Base-by-base conservation (phyloP, 139 green algal species). In the Chara braunii region DNA sequence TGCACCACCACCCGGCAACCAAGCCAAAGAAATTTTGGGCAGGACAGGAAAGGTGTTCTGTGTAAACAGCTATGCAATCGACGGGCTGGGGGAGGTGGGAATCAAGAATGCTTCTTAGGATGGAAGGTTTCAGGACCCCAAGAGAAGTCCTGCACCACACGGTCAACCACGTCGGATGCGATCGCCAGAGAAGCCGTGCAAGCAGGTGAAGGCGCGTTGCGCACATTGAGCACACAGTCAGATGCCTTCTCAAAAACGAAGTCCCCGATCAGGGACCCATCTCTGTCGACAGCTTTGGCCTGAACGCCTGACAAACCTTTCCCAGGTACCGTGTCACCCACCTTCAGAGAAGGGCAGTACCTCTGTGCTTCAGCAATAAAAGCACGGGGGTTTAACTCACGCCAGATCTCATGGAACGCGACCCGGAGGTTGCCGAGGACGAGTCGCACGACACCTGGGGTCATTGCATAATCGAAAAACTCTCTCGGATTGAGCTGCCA, bases 341-440 rank as follows among this genome's bases (percentile, higher is more conserved):
- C 18, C 40, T 48, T 48, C 18, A 48, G 40, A 48, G 18, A 26
- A 26, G 40, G 40, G 40, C 40, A 48, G 40, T 48, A 48, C 40
- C 40, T 48, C 40, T 48, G 40, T 48, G 40, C 40, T 48, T 48
- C 18, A 48, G n/a, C n/a, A n/a, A n/a, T n/a, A n/a, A n/a, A n/a
- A n/a, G n/a, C n/a, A n/a, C n/a, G n/a, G n/a, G n/a, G n/a, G n/a
- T n/a, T n/a, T n/a, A n/a, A n/a, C n/a, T n/a, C 40, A 18, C 40
- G 18, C 18, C 40, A 18, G 18, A 48, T 48, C 40, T 48, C 40
- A 18, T 48, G 40, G 40, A 18, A 18, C 40, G 18, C 40, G 40
- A 48, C 18, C 18, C 40, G 18, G 18, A 48, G 18, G 40, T 48
- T 48, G 40, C 40, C 40, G 18, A 48, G 40, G 18, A 48, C 18